These are phyloP conservation scores for Podospora pseudoanserina DNA, from an alignment of 495 filamentous ascomycete genomes.

Conservation along the genomic window DNA sequence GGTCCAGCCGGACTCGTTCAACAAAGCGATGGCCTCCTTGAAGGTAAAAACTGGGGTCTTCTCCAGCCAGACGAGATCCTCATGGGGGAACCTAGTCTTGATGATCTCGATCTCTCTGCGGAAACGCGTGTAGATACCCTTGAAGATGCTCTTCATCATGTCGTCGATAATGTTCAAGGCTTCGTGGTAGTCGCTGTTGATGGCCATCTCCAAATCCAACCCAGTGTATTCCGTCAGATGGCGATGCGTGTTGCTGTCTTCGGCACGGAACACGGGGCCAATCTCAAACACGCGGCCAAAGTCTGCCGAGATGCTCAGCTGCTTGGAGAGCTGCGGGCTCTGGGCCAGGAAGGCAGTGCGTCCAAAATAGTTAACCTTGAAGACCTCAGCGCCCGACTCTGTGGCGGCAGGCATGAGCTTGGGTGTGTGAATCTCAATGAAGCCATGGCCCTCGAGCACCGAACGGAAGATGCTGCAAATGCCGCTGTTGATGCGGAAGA, in stretches of 20 bases:
- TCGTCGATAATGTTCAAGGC: conserved; percentile 76
- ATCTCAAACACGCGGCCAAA: conserved; percentile 89
- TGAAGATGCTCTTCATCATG: conserved; percentile 85
- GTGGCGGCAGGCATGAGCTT: conserved; percentile 88
- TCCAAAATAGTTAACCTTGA: conserved; percentile 92
- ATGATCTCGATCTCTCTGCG: conserved; percentile 65
- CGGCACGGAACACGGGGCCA: conserved; percentile 93
- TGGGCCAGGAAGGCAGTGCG: conserved; percentile 85
- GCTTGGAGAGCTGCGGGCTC: conserved; percentile 90
- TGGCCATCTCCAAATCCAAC: conserved; percentile 91
- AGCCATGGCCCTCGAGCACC: conserved; percentile 71
- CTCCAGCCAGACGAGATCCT: conserved; percentile 69
- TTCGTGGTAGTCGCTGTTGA: conserved; percentile 87
- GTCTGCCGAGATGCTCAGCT: conserved; percentile 90
- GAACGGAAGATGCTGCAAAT: conserved; percentile 77
- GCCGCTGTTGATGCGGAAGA: conserved; percentile 74
- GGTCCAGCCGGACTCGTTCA: conserved; percentile 76
- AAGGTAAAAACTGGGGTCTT: conserved; percentile 80
- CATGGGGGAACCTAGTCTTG: conserved; percentile 56
- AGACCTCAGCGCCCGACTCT: conserved; percentile 91
- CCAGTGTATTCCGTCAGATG: conserved; percentile 96
- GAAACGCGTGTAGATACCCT: conserved; percentile 66
- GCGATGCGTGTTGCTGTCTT: conserved; percentile 94
- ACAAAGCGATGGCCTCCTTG: conserved; percentile 69
- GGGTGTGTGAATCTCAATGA: conserved; percentile 90